phyloP scores from a whole-genome alignment of 768 basidiomycete species.

The Phylloporus sp. region DNA sequence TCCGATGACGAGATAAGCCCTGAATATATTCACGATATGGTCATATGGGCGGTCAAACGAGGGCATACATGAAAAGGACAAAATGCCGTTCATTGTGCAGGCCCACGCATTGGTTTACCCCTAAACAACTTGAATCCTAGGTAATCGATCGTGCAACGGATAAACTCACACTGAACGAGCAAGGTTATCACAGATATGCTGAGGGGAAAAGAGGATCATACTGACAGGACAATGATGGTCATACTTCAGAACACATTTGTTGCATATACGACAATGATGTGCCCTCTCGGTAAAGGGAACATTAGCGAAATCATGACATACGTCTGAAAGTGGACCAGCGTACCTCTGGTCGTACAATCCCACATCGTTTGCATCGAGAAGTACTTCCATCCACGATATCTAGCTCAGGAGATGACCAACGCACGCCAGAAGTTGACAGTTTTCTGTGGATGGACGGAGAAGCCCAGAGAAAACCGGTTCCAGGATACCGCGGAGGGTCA shows the following conservation, averaged over 20 bases:
- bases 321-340: slow-evolving; percentile 19
- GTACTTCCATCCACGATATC: slow-evolving; percentile 51
- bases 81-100: slow-evolving; percentile 95
- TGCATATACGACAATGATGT: slow-evolving; percentile 92
- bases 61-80: slow-evolving; percentile 82
- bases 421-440: slow-evolving; percentile 37
- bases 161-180: slow-evolving; percentile 36
- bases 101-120: slow-evolving; percentile 98
- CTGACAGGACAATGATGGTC: slow-evolving; percentile 90
- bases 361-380: slow-evolving; percentile 69
- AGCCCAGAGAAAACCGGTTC: slow-evolving; percentile 57
- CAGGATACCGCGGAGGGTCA: slow-evolving; percentile 45
- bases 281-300: slow-evolving; percentile 56
- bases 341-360: slow-evolving; percentile 73
- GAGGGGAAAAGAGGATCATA: slow-evolving; percentile 20
- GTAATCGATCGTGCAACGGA: background rate
- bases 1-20: slow-evolving; percentile 76
- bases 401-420: slow-evolving; percentile 44
- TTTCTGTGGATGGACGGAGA: slow-evolving; percentile 16
- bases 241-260: slow-evolving; percentile 83
- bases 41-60: background rate
- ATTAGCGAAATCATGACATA: slow-evolving; percentile 10
- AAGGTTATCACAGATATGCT: background rate
- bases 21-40: slow-evolving; percentile 27
- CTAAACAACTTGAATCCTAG: slow-evolving; percentile 34